Evolutionary conservation across 495 filamentous ascomycete genomes (phyloP), one percentile per base, ranked within the genome.

Genomic region (Evernia prunastri): DNA sequence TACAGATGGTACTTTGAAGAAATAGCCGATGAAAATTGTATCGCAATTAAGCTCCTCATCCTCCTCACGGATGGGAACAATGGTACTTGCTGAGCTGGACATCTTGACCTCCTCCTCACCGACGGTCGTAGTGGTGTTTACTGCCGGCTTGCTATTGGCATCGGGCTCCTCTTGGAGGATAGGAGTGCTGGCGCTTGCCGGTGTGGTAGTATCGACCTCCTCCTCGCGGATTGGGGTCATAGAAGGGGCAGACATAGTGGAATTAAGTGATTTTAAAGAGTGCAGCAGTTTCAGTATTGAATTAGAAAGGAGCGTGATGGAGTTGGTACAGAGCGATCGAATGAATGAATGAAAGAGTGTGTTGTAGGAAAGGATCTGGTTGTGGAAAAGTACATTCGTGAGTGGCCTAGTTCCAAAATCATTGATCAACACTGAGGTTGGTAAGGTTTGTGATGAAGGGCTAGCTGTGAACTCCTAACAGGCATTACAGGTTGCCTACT

Each of bases 21-120:
- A 58, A 27, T 63, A 47, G 25, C 40, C 58, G 4, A 68, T 20
- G 4, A 54, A 29, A 9, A 69, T 40, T n/a, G 29, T 29, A 15
- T 9, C 49, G 31, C 27, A 4, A 53, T 53, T 27, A 18, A 53
- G 45, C 45, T 25, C 27, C 51, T 69, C 56, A 15, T 63, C 64
- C 43, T 63, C 64, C 15, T 66, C 67, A 40, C 20, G 11, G 42
- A 61, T 42, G 23, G 56, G 23, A 31, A 60, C 60, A 13, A 61
- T 53, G 23, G 40, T 51, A 53, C 25, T 53, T 31, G 49, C 23
- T 31, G 49, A 29, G 27, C 49, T 53, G 27, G 51, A 60, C 23
- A 39, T 45, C 31, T 60, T 23, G 37, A 12, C 15, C 23, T 60
- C 58, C 39, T 45, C 37, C 23, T 59, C 20, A 6, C 20, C 9